A percentile compares a stretch with the other conserved stretches of the same genome.
Conservation (phyloP, 148 eudicot genomes). For the Selenicereus undatus region DNA sequence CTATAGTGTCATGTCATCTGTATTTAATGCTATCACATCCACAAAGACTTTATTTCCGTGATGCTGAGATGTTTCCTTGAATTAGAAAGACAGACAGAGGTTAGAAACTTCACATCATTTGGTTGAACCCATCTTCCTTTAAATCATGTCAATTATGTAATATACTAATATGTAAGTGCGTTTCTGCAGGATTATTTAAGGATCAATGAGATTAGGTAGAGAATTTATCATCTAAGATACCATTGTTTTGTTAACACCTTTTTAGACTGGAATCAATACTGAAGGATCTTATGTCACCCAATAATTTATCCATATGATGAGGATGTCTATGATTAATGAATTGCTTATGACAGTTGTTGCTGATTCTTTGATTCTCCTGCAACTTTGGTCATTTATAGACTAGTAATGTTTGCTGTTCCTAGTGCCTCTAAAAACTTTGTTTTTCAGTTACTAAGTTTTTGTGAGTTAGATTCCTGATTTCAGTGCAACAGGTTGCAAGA, state of each 20-base stretch:
- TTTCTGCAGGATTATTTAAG: neutral
- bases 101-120: constrained; percentile 19
- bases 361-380: constrained; percentile 18
- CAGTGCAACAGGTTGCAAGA: neutral
- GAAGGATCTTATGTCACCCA: neutral
- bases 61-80: constrained; percentile 20
- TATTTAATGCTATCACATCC: neutral
- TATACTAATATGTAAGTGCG: no score
- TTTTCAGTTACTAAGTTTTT: neutral
- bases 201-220: neutral
- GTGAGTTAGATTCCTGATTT: neutral
- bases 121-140: constrained; percentile 18
- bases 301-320: constrained; percentile 7
- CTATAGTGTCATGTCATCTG: neutral
- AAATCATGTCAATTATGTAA: constrained; percentile 11
- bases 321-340: constrained; percentile 3
- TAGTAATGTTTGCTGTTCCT: neutral
- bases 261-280: constrained; percentile 9
- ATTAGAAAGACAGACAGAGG: constrained; percentile 19
- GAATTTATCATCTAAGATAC: constrained; percentile 10
- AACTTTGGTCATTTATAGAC: constrained; percentile 12
- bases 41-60: constrained; percentile 17
- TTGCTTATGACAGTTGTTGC: constrained; percentile 13
- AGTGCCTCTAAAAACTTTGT: neutral
- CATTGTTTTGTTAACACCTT: constrained; percentile 1